These are phyloP conservation scores for Lipomyces kockii DNA, from an alignment of 805 yeast species.

Conservation along the genomic window DNA sequence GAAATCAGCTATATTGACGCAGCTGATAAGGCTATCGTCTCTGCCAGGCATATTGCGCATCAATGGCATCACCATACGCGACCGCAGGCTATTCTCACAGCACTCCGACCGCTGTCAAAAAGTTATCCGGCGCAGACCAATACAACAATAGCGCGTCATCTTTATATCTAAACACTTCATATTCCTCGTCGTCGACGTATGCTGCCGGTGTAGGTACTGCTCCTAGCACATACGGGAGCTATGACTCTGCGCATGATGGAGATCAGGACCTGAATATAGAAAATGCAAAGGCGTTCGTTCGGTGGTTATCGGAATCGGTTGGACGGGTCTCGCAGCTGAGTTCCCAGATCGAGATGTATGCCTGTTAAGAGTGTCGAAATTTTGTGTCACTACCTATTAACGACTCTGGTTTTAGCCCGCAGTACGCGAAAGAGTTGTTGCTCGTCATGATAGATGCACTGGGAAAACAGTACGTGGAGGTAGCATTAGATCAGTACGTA, in stretches of 20 bases:
- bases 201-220: background rate
- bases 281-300: conserved; percentile 21
- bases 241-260: conserved; percentile 11
- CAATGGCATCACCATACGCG: background rate
- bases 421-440: conserved; percentile 26
- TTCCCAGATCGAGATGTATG: conserved; percentile 30
- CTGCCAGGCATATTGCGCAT: background rate
- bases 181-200: background rate
- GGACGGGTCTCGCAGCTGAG: conserved; percentile 25
- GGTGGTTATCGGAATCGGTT: conserved; percentile 27
- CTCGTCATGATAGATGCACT: conserved; percentile 21
- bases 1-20: background rate
- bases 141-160: background rate
- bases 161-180: background rate
- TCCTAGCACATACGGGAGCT: background rate
- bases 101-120: background rate
- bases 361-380: background rate
- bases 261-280: conserved; percentile 19
- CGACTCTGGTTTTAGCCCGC: conserved; percentile 18
- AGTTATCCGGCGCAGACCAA: background rate
- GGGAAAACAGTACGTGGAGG: conserved; percentile 26
- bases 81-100: background rate
- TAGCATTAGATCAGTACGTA: conserved; percentile 28
- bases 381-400: background rate
- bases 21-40: background rate